Base-by-base conservation (phyloP, 106 monocot species). In the Allium sativum region DNA sequence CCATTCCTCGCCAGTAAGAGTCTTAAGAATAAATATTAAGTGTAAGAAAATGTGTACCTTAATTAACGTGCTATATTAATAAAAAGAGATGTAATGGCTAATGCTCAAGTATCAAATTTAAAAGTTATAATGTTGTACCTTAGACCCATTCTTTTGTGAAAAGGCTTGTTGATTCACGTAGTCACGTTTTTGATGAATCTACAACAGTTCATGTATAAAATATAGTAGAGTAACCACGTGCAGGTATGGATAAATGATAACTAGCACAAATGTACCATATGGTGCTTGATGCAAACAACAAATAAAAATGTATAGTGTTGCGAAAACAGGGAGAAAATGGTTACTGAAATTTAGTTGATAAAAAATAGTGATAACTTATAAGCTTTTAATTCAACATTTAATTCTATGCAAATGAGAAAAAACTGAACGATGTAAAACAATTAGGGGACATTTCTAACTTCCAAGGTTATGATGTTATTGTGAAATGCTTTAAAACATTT, bases 151-250 rank as follows among this genome's bases (percentile, higher is more conserved):
- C 56, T 74, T 87, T 60, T 72, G 71, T 42, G 68, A 64, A 9
- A 65, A 31, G 60, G 74, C 84, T 55, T 78, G 82, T 31, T 85
- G 73, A 74, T 98, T 87, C 73, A 98, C 81, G 76, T 85, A 98
- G 11, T 92, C 88, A 19, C 96, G 87, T 71, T 98, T 91, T 8
- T 92, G 96, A 47, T 81, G 91, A 72, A 98, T 64, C 96, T 98
- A 65, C 15, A 64, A 70, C 52, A 68, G 53, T 63, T 41, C 42
- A 48, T 48, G 47, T 11, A 62, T 62, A 11, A 62, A 62, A 17
- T 17, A 9, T 14, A 46, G 45, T 46, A 21, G 22, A 48, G 17
- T 3, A 3, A 10, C 60, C 48, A 50, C 1, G 48, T 12, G 48
- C 48, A 50, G 48, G 48, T 12, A 3, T 50, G 15, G 6, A 15